Conservation (phyloP, 495 filamentous ascomycete genomes). For the Halenospora varia region DNA sequence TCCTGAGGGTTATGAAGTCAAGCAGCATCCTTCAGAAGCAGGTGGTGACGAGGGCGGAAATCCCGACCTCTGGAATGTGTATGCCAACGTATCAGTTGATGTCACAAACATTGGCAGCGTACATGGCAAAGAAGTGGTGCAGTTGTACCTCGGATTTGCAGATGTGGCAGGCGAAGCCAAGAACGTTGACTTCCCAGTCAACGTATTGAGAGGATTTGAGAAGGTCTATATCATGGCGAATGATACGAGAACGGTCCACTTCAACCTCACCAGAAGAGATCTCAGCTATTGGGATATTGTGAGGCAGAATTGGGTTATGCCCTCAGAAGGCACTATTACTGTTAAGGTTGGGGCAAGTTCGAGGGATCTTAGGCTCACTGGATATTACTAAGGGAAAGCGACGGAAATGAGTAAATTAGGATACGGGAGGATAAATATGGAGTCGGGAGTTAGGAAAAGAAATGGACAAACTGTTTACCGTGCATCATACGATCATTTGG, state of each 20-base stretch:
- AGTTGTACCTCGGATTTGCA: constrained; percentile 79
- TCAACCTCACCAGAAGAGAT: constrained; percentile 75
- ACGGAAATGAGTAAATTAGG: not conserved
- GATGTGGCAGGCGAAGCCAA: constrained; percentile 31
- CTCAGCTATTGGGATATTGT: constrained; percentile 74
- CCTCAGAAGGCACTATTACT: constrained; percentile 35
- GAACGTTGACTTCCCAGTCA: constrained; percentile 67
- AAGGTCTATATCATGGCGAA: constrained; percentile 61
- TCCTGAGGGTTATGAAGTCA: constrained; percentile 63
- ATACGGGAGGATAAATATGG: not conserved
- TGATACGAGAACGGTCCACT: constrained; percentile 54
- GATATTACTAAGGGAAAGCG: constrained; percentile 12
- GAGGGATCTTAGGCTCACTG: constrained; percentile 38
- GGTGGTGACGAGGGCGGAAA: constrained; percentile 85
- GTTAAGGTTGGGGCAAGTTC: constrained; percentile 45
- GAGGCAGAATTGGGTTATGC: constrained; percentile 81
- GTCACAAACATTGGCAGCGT: constrained; percentile 67
- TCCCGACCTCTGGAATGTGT: constrained; percentile 70
- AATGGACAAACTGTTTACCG: too few relatives aligned
- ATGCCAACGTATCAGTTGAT: constrained; percentile 57
- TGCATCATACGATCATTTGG: too few relatives aligned
- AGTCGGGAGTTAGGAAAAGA: not conserved
- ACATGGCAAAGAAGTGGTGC: constrained; percentile 70
- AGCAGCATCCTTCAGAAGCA: constrained; percentile 55
- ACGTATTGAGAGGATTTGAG: constrained; percentile 75